Evolutionary conservation across 768 basidiomycete genomes (phyloP).

Genomic region (Trametes cinnabarina): DNA sequence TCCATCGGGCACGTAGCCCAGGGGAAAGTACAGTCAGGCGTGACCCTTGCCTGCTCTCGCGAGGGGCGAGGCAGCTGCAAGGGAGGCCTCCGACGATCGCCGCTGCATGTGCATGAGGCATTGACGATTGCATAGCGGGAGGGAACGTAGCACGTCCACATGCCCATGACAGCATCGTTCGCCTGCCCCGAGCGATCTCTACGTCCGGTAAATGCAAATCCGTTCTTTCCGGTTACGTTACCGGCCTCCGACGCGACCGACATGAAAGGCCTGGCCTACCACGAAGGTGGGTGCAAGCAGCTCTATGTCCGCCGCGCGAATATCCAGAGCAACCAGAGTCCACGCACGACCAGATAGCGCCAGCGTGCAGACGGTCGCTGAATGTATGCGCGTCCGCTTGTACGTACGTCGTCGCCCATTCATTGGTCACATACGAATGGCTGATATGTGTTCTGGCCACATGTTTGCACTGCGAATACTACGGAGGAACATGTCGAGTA

Average conservation of each 20-base stretch:
- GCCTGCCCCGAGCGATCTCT: neutral
- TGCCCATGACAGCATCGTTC: neutral
- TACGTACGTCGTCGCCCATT: neutral
- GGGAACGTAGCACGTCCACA: neutral
- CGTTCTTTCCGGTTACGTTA: neutral
- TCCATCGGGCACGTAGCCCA: neutral
- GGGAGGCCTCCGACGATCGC: neutral
- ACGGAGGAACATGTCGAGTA: neutral
- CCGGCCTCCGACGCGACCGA: neutral
- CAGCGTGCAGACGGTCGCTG: neutral
- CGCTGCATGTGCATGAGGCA: neutral
- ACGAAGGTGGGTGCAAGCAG: neutral
- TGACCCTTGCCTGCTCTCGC: neutral
- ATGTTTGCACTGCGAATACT: neutral
- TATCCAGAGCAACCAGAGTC: neutral
- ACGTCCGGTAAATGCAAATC: neutral
- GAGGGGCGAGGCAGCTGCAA: neutral
- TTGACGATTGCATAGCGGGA: neutral
- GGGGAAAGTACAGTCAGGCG: neutral
- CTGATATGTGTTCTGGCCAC: neutral
- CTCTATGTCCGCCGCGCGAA: neutral
- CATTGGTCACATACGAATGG: neutral
- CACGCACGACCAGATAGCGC: neutral
- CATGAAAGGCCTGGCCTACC: neutral
- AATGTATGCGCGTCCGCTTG: neutral